Base-by-base conservation (phyloP, 2,329 filamentous ascomycete genomes). In the Xylariaceae sp. region DNA sequence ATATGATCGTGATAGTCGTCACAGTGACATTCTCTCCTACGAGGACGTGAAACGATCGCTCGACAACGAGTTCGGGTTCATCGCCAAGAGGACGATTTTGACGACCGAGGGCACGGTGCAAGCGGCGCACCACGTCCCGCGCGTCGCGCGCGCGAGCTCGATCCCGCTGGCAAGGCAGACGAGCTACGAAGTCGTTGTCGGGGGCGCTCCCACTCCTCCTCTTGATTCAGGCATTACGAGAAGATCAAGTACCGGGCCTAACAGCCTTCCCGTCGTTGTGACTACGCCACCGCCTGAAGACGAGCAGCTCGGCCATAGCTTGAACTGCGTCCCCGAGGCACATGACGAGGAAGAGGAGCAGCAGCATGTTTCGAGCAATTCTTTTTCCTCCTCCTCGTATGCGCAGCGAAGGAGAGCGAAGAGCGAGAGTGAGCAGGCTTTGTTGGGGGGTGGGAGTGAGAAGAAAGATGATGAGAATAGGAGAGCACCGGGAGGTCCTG, bases 41-140 rank as follows among this genome's bases (percentile, higher is more conserved):
- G 50, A 53, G 3, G 58, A 60, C 29, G 46, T 57, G 5, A 52
- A 59, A 24, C 51, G 52, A 9, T 57, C 50, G 2, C 40, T 60
- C 3, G 57, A 57, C 29, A 51, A 55, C 28, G 64, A 64, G 28
- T 62, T 61, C 34, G 57, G 57, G 13, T 59, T 59, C 45, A 40
- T 21, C 24, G 32, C 32, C 13, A 36, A 33, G 26, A 40, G 38
- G 7, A 27, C n/a, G 34, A 41, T 28, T 31, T 41, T 37, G 24
- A 55, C 13, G 48, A 37, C 40, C n/a, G 9, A 40, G 3, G 53
- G 54, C 16, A 26, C 41, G 0, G 52, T 57, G 30, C 13, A 40
- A 1, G 50, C 42, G 9, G 34, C 43, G 4, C 44, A 53, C 19
- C n/a, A n/a, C n/a, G 38, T 31, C 26, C 33, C 46, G 34, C 36